Evolutionary conservation across 2,329 filamentous ascomycete genomes (phyloP).

Genomic region (Boeremia lycopersici): DNA sequence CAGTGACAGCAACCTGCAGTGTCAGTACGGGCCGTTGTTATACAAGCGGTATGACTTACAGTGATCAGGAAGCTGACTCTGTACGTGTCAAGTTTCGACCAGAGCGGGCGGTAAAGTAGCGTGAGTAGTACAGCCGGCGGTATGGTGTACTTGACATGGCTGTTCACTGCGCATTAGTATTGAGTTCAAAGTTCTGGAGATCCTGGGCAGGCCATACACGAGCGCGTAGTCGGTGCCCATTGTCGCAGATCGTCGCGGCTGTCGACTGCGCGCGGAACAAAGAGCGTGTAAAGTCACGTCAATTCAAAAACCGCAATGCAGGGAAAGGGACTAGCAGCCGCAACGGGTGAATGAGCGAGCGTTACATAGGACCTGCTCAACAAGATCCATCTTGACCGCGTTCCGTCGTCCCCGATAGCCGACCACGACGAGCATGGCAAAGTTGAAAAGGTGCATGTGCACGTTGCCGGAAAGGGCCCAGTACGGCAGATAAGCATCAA

Average conservation of each 20-base stretch:
- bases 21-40: slow-evolving; percentile 27
- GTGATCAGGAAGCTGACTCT: slow-evolving; percentile 66
- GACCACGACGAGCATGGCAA: slow-evolving; percentile 4
- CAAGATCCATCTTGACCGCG: slow-evolving; percentile 1
- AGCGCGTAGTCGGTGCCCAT: slow-evolving; percentile 68
- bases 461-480: slow-evolving; percentile 18
- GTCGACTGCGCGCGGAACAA: slow-evolving; percentile 14
- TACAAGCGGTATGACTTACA: slow-evolving; percentile 36
- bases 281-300: slow-evolving; percentile 21
- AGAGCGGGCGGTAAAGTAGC: slow-evolving; percentile 64
- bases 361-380: slow-evolving; percentile 13
- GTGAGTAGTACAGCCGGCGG: slow-evolving; percentile 66
- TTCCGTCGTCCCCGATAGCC: slow-evolving; percentile 7
- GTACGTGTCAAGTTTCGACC: slow-evolving; percentile 66
- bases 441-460: slow-evolving; percentile 2
- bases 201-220: slow-evolving; percentile 53
- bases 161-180: slow-evolving; percentile 42
- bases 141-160: slow-evolving; percentile 70
- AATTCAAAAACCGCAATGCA: slow-evolving; percentile 26
- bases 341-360: slow-evolving; percentile 18
- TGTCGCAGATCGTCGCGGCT: slow-evolving; percentile 23
- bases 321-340: slow-evolving; percentile 25
- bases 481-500: slow-evolving; percentile 24
- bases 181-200: slow-evolving; percentile 2
- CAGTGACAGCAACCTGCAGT: slow-evolving; percentile 63